Base-by-base conservation (phyloP, 108 stramenopile genomes). In the Mayamaea pseudoterrestris region DNA sequence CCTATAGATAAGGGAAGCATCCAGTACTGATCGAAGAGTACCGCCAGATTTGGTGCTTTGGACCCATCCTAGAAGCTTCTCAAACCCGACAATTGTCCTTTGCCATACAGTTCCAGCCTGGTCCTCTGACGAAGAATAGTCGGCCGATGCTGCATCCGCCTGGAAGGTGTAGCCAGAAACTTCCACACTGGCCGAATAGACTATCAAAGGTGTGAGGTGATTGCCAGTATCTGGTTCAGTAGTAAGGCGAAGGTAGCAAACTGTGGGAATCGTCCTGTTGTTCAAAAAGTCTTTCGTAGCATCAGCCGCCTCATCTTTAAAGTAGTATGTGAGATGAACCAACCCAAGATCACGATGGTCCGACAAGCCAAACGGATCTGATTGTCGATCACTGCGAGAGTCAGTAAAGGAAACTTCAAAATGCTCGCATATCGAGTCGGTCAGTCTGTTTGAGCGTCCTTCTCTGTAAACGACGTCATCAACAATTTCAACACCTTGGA, bases 331-430 rank as follows among this genome's bases (percentile, higher is more conserved):
- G 26, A 70, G 35, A 13, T 28, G 13, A 9, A 70, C 26, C 5
- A 47, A 51, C 14, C 69, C 69, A 31, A 70, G 13, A 18, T 63
- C 54, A 16, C 8, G 14, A 26, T 27, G n/a, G 13, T 58, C 28
- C 27, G 53, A 54, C 5, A 40, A 54, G 18, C 24, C 27, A 18
- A 52, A 58, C 12, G 18, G 31, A 5, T 25, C 22, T 1, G 16
- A 5, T 18, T 50, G 6, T 30, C 55, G 28, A 11, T 44, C 29
- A 8, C 11, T 31, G 3, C n/a, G 30, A 24, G 30, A 16, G 2
- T n/a, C n/a, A n/a, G n/a, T n/a, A n/a, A 30, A 22, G 17, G 66
- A 68, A 16, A 63, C 69, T 27, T 70, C 46, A 36, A 70, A 70
- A 23, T 58, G 50, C 13, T 40, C 27, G 20, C 69, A 70, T 1